Conservation (phyloP, 495 filamentous ascomycete species). For the Penicillium turbatum region DNA sequence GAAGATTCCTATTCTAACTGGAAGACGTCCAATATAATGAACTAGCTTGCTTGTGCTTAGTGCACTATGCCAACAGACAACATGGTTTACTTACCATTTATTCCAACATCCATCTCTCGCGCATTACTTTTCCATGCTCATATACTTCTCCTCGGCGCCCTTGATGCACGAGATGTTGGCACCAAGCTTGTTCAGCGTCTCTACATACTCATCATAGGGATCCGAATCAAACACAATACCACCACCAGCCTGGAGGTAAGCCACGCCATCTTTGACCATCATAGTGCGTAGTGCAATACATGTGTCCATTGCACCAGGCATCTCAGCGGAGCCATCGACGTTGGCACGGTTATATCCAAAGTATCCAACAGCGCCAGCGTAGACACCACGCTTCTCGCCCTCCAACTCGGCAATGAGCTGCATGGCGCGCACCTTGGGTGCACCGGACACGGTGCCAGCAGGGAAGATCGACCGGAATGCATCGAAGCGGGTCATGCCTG, state of each 20-base stretch:
- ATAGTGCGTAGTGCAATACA: slow-evolving; percentile 98
- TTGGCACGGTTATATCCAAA: slow-evolving; percentile 43
- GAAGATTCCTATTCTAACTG: background rate
- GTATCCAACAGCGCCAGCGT: slow-evolving; percentile 96
- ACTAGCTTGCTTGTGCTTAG: background rate
- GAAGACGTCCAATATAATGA: background rate
- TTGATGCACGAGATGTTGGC: slow-evolving; percentile 85
- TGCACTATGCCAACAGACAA: no score
- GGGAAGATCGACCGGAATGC: slow-evolving; percentile 96
- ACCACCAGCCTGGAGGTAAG: slow-evolving; percentile 93
- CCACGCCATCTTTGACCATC: slow-evolving; percentile 85
- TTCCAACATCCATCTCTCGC: background rate
- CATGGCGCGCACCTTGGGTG: slow-evolving; percentile 95
- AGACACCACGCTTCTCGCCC: slow-evolving; percentile 87
- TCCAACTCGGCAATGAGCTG: slow-evolving; percentile 94
- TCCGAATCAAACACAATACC: slow-evolving; percentile 97
- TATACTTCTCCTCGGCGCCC: slow-evolving; percentile 73
- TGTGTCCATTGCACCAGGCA: slow-evolving; percentile 91
- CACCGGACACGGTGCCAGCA: slow-evolving; percentile 88
- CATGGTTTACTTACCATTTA: background rate
- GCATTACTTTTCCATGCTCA: slow-evolving; percentile 39
- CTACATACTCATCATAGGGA: slow-evolving; percentile 87
- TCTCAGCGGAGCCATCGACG: slow-evolving; percentile 34
- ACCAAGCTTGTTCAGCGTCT: slow-evolving; percentile 95
- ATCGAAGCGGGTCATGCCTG: slow-evolving; percentile 85